Percentiles rank a stretch among this genome's conserved stretches.
phyloP scores from a whole-genome alignment of 2,329 filamentous ascomycete genomes.

The Colletotrichum gigasporum region DNA sequence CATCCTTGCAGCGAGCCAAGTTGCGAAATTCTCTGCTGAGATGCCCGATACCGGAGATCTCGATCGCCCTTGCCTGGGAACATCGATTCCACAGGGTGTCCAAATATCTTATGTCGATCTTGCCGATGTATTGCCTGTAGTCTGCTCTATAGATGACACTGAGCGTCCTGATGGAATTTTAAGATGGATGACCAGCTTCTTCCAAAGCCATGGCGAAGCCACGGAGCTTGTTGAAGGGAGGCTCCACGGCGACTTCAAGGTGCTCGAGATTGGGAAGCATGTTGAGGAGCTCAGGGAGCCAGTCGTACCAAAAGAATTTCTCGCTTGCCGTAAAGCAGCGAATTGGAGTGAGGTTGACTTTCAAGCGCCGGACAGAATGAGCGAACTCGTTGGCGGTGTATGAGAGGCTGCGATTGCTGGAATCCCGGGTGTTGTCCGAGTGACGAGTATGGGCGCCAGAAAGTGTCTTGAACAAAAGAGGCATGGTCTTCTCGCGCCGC shows the following conservation, averaged over 20 bases:
- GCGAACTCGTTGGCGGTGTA: not conserved
- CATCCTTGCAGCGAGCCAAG: not conserved
- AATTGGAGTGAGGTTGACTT: not conserved
- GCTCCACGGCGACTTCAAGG: not conserved
- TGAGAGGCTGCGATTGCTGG: not conserved
- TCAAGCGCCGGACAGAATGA: not conserved
- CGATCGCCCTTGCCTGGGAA: not conserved
- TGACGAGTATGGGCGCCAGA: not conserved
- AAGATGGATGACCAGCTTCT: fast-evolving
- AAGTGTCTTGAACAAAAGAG: not conserved
- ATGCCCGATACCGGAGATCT: constrained; percentile 43
- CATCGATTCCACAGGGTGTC: not conserved
- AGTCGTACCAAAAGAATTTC: not conserved
- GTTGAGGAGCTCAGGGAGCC: not conserved
- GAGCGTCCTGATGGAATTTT: not conserved
- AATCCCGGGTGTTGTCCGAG: not conserved
- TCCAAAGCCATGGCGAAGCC: not conserved
- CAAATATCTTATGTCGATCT: not conserved
- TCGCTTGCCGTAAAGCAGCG: too few relatives aligned
- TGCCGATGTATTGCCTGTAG: not conserved
- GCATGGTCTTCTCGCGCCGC: not conserved
- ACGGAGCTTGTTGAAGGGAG: not conserved
- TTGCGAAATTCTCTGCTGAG: constrained; percentile 39
- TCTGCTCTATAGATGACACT: not conserved
- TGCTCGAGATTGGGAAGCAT: not conserved